These are phyloP conservation scores for Phragmites australis DNA, from an alignment of 176 grass and related monocot species.

Conservation along the genomic window DNA sequence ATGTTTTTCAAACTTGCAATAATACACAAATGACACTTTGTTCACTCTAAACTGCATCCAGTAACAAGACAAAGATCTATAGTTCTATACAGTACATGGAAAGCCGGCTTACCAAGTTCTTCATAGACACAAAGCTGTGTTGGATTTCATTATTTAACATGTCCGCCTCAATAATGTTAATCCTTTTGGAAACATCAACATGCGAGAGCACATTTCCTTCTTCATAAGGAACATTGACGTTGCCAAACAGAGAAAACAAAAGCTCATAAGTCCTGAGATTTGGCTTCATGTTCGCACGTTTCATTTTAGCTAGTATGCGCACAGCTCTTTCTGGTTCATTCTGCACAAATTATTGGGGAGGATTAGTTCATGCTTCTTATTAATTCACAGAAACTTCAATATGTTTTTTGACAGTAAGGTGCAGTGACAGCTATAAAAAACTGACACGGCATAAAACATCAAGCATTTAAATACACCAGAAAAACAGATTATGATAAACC, in stretches of 20 bases:
- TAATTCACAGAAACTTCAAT: background rate
- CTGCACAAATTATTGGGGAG: constrained; percentile 43
- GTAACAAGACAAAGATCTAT: constrained; percentile 17
- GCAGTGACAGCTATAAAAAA: constrained; percentile 14
- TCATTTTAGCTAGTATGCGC: constrained; percentile 69
- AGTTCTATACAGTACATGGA: constrained; percentile 10
- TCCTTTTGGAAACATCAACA: constrained; percentile 83
- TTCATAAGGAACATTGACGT: constrained; percentile 78
- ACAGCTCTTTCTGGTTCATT: constrained; percentile 81
- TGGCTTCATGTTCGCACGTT: constrained; percentile 63
- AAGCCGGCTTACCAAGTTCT: constrained; percentile 66
- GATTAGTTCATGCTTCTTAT: constrained; percentile 1
- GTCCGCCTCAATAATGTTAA: constrained; percentile 71
- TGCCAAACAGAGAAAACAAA: constrained; percentile 82
- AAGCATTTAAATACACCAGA: constrained; percentile 22
- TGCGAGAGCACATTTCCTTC: constrained; percentile 82
- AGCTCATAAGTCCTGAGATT: constrained; percentile 67
- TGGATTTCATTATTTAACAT: constrained; percentile 73
- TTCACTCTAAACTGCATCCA: background rate
- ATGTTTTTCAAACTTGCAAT: background rate
- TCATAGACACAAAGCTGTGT: constrained; percentile 70
- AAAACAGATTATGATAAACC: background rate
- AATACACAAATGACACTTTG: background rate
- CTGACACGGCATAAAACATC: background rate
- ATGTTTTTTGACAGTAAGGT: background rate